Conservation (phyloP, 495 filamentous ascomycete genomes). For the Letharia lupina region DNA sequence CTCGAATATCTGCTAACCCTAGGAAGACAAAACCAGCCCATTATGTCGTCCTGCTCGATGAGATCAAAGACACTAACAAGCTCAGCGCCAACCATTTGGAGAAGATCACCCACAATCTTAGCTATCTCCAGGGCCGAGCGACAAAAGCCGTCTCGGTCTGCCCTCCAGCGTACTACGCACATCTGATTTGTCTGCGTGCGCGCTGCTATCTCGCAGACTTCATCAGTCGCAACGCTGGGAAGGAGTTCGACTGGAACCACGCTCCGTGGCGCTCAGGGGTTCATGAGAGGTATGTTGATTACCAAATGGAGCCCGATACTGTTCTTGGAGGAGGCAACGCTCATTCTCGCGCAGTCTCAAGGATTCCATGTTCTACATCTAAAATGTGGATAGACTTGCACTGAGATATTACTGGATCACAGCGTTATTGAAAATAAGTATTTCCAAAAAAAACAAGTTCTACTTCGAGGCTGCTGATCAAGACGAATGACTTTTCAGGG, state of each 20-base stretch:
- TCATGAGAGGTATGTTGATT: not conserved
- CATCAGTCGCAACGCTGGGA: not conserved
- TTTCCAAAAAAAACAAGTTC: not conserved
- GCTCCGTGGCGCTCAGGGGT: not conserved
- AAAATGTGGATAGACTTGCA: not conserved
- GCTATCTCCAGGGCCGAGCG: slow-evolving; percentile 66
- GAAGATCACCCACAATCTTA: slow-evolving; percentile 46
- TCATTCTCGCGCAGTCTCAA: not conserved
- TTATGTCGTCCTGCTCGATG: not conserved
- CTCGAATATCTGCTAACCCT: not conserved
- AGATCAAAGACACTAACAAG: not conserved
- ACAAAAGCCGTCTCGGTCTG: slow-evolving; percentile 65
- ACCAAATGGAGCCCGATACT: not conserved
- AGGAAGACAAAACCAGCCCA: not conserved
- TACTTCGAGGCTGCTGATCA: not conserved
- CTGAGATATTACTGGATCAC: not conserved
- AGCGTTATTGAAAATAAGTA: not conserved
- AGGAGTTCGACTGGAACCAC: not conserved
- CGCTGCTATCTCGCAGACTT: slow-evolving; percentile 44
- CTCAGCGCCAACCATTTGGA: not conserved
- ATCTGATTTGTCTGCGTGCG: slow-evolving; percentile 57
- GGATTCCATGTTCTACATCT: not conserved
- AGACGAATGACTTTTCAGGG: not conserved
- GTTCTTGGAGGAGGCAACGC: not conserved
- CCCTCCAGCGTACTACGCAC: slow-evolving; percentile 64